Evolutionary conservation across 441 rosid species (phyloP), one percentile per base, ranked within the genome.

Genomic region (Bocquillonia castaneifolia): DNA sequence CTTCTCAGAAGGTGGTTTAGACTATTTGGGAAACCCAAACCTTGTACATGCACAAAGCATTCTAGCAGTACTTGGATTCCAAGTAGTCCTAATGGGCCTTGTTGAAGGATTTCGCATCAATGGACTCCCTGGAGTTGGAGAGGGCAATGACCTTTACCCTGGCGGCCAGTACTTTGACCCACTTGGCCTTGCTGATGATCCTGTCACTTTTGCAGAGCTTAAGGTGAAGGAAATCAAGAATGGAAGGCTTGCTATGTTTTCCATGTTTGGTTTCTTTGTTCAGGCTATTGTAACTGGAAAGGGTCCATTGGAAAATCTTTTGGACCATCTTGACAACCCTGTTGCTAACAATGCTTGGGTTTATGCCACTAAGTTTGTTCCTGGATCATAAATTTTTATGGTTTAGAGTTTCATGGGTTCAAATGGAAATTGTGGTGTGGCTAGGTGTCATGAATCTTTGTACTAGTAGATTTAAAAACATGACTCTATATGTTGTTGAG

Each of bases 281-380:
- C 95, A 93, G 78, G 97, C 97, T 64, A 88, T 89, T 71, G 96
- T 93, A 10, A 91, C 96, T 0, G 96, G 97, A n/a, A 93, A 93
- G 76, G 97, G 97, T 69, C 98, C 98, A 6, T 78, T 89, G 63
- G 96, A 93, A 80, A 93, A 91, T 67, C 93, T 93, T 47, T 75
- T 89, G 57, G 98, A 91, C 76, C 98, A 91, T 81, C 81, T 91
- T n/a, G 93, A 89, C 39, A 70, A 88, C 87, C 97, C 97, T 0
- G 98, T 89, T 5, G 93, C 97, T 42, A 93, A 93, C 87, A 90
- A 90, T 76, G 98, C 96, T 4, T 88, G 98, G 98, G 96, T 85
- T 74, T 90, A 76, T 23, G 97, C 98, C 8, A 91, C 97, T 63
- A 93, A 93, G 79, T 91, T 93, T 73, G 90, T 67, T 52, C 96